Percentiles rank a stretch among this genome's conserved stretches.
These are phyloP conservation scores for Phoma sp. DNA, from an alignment of 2,329 filamentous ascomycete genomes.

Conservation along the genomic window DNA sequence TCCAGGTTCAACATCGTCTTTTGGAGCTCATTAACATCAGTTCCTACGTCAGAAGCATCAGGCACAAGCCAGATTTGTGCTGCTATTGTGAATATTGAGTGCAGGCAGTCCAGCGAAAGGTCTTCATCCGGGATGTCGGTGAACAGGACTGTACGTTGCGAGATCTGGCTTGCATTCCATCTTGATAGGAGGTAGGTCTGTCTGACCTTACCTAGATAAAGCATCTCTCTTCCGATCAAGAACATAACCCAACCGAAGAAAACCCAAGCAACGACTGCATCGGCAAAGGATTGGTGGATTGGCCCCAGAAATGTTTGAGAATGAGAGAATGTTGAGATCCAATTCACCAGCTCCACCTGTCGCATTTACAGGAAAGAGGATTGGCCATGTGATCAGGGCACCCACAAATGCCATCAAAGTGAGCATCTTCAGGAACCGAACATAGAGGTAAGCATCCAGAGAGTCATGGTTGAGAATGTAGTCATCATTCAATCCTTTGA, in stretches of 20 bases:
- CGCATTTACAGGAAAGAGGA: conserved; percentile 85
- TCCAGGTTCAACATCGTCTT: conserved; percentile 66
- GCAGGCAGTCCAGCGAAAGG: conserved; percentile 79
- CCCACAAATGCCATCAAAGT: conserved; percentile 82
- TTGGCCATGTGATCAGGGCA: conserved; percentile 83
- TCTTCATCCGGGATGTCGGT: conserved; percentile 75
- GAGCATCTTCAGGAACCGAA: conserved; percentile 83
- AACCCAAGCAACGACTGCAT: not conserved
- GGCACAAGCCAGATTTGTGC: conserved; percentile 12
- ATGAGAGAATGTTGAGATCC: conserved; percentile 72
- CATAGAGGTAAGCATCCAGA: conserved; percentile 86
- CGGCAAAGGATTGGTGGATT: not conserved
- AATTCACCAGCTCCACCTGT: conserved; percentile 72
- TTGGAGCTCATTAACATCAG: conserved; percentile 5
- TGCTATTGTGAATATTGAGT: conserved; percentile 57
- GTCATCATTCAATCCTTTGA: conserved; percentile 1
- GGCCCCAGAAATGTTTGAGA: not conserved
- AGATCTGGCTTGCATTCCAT: conserved; percentile 81
- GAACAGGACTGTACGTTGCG: conserved; percentile 87
- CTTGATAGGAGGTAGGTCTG: conserved; percentile 90
- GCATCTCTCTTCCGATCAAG: conserved; percentile 82
- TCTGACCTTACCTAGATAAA: conserved; percentile 89
- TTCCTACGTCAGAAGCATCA: conserved; percentile 67
- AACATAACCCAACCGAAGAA: conserved; percentile 33
- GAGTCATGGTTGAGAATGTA: conserved; percentile 53